Percentiles rank a stretch among this genome's conserved stretches.
These are phyloP conservation scores for Penicillium desertorum DNA, from an alignment of 495 filamentous ascomycete genomes.

Conservation along the genomic window DNA sequence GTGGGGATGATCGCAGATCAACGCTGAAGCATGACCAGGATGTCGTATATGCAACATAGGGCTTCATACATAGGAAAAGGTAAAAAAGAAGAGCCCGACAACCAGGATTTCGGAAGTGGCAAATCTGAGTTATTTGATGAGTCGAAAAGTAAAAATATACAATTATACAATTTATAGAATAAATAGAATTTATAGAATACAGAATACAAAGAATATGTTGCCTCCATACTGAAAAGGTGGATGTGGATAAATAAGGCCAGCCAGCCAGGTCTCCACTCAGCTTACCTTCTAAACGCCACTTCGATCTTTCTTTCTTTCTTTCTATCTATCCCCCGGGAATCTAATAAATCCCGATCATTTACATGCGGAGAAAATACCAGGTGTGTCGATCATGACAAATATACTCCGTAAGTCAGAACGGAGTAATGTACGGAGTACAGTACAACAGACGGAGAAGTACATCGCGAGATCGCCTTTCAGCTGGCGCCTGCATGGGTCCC, in stretches of 20 bases:
- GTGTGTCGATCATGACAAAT: constrained; percentile 13
- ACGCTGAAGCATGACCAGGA: background rate
- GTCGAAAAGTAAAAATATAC: background rate
- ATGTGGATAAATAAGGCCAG: constrained; percentile 9
- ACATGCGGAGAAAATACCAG: no score
- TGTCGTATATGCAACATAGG: background rate
- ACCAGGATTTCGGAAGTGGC: background rate
- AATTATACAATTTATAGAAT: no score
- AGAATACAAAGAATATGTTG: background rate
- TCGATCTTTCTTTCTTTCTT: background rate
- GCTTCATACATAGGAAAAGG: background rate
- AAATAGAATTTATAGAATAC: background rate
- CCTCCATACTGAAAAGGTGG: constrained; percentile 4
- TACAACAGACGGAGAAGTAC: background rate
- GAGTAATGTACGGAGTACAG: background rate
- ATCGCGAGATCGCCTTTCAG: constrained; percentile 13
- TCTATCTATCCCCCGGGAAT: no score
- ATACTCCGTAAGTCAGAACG: no score
- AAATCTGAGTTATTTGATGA: background rate
- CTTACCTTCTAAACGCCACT: constrained; percentile 10
- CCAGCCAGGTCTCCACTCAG: constrained; percentile 10
- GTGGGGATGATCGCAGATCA: background rate
- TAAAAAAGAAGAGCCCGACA: background rate
- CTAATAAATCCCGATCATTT: no score
- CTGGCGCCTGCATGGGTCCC: constrained; percentile 20